Conservation (phyloP, 1,139 yeast species). For the Diutina rugosa region DNA sequence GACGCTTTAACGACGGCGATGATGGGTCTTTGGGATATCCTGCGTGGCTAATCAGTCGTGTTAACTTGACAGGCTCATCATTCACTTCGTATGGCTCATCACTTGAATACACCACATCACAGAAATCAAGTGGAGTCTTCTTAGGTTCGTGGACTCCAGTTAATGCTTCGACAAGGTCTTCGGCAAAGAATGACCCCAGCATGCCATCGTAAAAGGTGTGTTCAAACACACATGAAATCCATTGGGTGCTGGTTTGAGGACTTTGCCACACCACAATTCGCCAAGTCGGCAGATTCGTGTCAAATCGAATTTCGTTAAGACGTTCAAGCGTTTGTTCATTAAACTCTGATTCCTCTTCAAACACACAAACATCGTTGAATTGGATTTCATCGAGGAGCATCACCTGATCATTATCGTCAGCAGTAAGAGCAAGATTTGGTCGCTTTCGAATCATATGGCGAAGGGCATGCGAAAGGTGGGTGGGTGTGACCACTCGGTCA, state of each 20-base stretch:
- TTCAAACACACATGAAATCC: conserved; percentile 1
- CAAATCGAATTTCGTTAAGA: background rate
- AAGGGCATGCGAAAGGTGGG: background rate
- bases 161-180: background rate
- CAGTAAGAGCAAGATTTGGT: background rate
- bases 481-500: background rate
- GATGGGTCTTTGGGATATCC: background rate
- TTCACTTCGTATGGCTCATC: background rate
- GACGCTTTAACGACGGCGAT: background rate
- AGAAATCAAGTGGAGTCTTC: background rate
- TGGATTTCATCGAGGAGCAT: background rate
- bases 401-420: background rate
- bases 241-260: background rate
- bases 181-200: background rate
- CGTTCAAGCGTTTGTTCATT: background rate
- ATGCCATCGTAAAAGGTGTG: background rate
- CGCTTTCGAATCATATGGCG: background rate
- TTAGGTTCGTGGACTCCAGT: background rate
- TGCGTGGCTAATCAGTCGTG: background rate
- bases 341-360: background rate
- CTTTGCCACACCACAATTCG: background rate
- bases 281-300: background rate
- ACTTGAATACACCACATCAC: background rate
- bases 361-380: background rate
- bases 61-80: background rate